These are phyloP conservation scores for Mortierella sp. DNA, from an alignment of 371 early-diverging fungal genomes.

Conservation along the genomic window DNA sequence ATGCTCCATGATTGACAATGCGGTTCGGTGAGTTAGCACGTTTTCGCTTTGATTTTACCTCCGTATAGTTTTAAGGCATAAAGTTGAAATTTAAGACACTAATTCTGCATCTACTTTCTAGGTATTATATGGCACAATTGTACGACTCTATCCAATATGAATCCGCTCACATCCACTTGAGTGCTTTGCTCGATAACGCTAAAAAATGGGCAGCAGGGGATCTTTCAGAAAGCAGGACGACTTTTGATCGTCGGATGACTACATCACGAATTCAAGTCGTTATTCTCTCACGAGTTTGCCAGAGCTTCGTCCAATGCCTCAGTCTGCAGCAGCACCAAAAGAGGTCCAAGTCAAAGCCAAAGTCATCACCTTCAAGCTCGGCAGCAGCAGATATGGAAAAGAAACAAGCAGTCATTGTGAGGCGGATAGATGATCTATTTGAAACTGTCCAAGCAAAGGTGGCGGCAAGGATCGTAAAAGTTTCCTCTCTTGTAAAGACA, in stretches of 20 bases:
- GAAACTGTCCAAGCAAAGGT: conserved; percentile 18
- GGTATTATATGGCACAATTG: conserved; percentile 30
- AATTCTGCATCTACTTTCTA: neutral
- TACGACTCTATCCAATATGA: conserved; percentile 25
- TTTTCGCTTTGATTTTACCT: too few species aligned
- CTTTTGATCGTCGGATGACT: conserved; percentile 9
- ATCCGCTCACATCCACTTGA: conserved; percentile 18
- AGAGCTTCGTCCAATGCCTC: conserved; percentile 30
- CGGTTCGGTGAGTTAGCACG: conserved; percentile 10
- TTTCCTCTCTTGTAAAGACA: conserved; percentile 1
- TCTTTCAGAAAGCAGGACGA: conserved; percentile 9
- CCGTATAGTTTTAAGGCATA: too few species aligned
- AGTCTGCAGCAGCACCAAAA: conserved; percentile 24
- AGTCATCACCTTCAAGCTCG: neutral
- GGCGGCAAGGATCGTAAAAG: conserved; percentile 20
- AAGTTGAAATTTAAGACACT: neutral
- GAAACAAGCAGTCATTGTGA: neutral
- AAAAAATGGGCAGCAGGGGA: conserved; percentile 20
- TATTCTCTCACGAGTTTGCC: conserved; percentile 32
- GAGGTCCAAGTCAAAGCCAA: conserved; percentile 17
- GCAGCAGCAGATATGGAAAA: neutral
- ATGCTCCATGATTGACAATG: conserved; percentile 26
- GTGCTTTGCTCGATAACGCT: conserved; percentile 11
- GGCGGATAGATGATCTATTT: conserved; percentile 16
- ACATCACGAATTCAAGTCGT: conserved; percentile 21